These are phyloP conservation scores for Psilocybe cubensis DNA, from an alignment of 768 basidiomycete genomes.

Conservation along the genomic window DNA sequence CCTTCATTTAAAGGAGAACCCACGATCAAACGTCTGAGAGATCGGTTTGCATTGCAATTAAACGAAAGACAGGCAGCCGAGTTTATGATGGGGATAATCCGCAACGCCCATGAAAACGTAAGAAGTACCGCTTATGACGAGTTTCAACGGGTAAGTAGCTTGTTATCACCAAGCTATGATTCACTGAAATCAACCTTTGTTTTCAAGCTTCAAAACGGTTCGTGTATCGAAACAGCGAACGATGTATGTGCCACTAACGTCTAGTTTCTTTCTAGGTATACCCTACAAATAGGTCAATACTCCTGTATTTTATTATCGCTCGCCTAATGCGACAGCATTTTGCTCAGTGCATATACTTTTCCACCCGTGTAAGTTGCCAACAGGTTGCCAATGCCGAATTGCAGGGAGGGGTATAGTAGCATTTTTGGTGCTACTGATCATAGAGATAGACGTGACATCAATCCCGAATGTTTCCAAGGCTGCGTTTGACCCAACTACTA, in stretches of 20 bases:
- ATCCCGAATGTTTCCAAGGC: no score
- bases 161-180: neutral
- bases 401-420: no score
- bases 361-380: no score
- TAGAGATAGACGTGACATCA: no score
- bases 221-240: constrained; percentile 11
- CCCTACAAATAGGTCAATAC: constrained; percentile 40
- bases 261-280: constrained; percentile 34
- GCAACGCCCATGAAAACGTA: constrained; percentile 94
- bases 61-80: constrained; percentile 93
- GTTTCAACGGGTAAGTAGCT: constrained; percentile 78
- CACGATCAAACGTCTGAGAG: constrained; percentile 85
- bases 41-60: constrained; percentile 82
- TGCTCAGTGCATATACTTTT: no score
- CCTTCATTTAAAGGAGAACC: constrained; percentile 97
- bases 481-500: no score
- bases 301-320: no score
- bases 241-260: neutral
- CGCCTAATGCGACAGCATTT: no score
- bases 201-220: constrained; percentile 43
- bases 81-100: constrained; percentile 86
- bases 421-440: no score
- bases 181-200: constrained; percentile 1
- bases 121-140: constrained; percentile 94
- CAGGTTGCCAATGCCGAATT: no score